Conservation (phyloP, 371 early-diverging fungal species). For the Rhizopus sp. region DNA sequence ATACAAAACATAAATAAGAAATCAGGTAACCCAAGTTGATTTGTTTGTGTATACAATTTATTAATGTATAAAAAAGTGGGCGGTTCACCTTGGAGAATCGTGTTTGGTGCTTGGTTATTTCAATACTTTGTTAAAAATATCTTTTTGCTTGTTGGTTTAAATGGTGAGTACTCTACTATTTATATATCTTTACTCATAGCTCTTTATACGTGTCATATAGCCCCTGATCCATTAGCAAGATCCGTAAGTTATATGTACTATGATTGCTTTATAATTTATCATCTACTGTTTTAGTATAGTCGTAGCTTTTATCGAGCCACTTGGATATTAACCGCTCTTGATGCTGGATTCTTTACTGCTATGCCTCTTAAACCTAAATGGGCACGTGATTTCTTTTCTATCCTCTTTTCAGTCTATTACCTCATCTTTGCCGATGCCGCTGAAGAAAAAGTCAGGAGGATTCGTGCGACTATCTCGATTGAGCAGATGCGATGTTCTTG, state of each 20-base stretch:
- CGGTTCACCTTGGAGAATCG: conserved; percentile 79
- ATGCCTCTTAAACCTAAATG: conserved; percentile 77
- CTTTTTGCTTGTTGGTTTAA: conserved; percentile 57
- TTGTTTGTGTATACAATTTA: conserved; percentile 6
- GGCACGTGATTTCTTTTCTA: conserved; percentile 73
- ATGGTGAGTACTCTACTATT: conserved; percentile 41
- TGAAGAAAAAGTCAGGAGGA: conserved; percentile 82
- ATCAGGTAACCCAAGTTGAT: conserved; percentile 26
- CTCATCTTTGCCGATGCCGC: conserved; percentile 87
- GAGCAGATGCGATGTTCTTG: conserved; percentile 89
- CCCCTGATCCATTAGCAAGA: conserved; percentile 70
- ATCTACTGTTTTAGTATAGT: conserved; percentile 69
- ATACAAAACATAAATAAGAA: conserved; percentile 20
- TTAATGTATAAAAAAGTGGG: conserved; percentile 32
- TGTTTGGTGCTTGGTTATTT: conserved; percentile 67
- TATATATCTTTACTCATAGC: neutral
- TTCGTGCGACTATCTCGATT: conserved; percentile 78
- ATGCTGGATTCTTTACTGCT: conserved; percentile 95
- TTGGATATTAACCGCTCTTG: conserved; percentile 88
- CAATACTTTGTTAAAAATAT: conserved; percentile 65
- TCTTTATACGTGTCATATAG: conserved; percentile 29
- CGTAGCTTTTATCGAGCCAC: conserved; percentile 91
- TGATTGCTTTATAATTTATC: neutral
- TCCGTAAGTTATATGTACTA: conserved; percentile 39
- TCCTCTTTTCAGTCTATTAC: conserved; percentile 82